Evolutionary conservation across 2,329 filamentous ascomycete species (phyloP).

Genomic region (Ophioceras dolichostomum): DNA sequence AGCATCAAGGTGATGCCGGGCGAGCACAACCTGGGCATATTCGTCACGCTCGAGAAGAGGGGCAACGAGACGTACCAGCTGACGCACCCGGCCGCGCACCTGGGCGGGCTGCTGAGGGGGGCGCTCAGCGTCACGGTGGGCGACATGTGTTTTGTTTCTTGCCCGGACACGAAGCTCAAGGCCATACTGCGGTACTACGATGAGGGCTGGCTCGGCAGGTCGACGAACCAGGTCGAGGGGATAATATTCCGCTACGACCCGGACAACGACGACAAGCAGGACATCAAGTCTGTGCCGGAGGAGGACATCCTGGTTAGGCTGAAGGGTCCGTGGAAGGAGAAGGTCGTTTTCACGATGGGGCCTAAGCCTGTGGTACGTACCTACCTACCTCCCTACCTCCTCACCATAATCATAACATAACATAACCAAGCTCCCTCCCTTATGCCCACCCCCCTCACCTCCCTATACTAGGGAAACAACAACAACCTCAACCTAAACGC

Average conservation of each 20-base stretch:
- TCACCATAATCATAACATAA: too few species aligned
- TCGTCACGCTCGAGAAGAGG: slow-evolving; percentile 70
- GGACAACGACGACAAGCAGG: slow-evolving; percentile 66
- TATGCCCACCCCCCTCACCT: slow-evolving; percentile 29
- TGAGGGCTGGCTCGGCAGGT: slow-evolving; percentile 85
- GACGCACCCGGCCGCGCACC: slow-evolving; percentile 84
- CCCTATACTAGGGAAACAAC: slow-evolving; percentile 51
- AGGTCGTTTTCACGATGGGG: slow-evolving; percentile 47
- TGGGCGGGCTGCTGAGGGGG: slow-evolving; percentile 78
- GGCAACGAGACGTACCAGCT: slow-evolving; percentile 88
- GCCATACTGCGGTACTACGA: slow-evolving; percentile 87
- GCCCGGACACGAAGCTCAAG: slow-evolving; percentile 82
- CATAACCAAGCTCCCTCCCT: background rate
- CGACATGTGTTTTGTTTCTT: slow-evolving; percentile 79
- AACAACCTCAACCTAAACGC: slow-evolving; percentile 41
- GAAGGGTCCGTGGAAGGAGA: slow-evolving; percentile 76
- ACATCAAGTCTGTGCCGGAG: slow-evolving; percentile 76
- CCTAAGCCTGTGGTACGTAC: slow-evolving; percentile 47
- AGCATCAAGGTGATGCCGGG: slow-evolving; percentile 85
- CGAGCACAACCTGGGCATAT: slow-evolving; percentile 91
- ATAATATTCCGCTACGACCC: slow-evolving; percentile 86
- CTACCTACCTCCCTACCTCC: background rate
- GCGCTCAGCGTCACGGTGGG: slow-evolving; percentile 84
- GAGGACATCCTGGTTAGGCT: slow-evolving; percentile 73
- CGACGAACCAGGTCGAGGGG: slow-evolving; percentile 84